Percentiles rank a stretch among this genome's conserved stretches.
These are phyloP conservation scores for Phaeosphaeriaceae sp. DNA, from an alignment of 2,329 filamentous ascomycete species.

Conservation along the genomic window DNA sequence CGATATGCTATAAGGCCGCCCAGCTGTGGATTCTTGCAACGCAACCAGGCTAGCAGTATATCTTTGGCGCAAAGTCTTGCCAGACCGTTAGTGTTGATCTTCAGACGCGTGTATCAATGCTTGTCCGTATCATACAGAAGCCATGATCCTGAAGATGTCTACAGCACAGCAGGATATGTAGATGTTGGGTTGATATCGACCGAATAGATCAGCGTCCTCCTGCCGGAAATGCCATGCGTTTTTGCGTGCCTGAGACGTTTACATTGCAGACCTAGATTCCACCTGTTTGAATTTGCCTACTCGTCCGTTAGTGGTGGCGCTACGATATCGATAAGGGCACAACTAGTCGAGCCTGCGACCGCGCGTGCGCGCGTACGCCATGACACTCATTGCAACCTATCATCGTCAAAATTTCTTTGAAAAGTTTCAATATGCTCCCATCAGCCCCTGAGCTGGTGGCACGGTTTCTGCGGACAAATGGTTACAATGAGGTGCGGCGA, in stretches of 20 bases:
- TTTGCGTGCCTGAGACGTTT: neutral
- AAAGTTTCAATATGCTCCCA: conserved; percentile 37
- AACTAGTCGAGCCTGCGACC: neutral
- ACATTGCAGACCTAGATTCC: neutral
- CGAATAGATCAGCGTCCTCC: neutral
- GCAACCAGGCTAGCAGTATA: conserved; percentile 29
- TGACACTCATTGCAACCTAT: neutral
- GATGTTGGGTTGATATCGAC: neutral
- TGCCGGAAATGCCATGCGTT: neutral
- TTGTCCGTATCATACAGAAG: neutral
- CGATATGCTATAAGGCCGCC: conserved; percentile 48
- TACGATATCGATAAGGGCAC: neutral
- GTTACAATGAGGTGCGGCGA: conserved; percentile 48
- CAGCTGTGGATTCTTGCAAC: conserved; percentile 30
- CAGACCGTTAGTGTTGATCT: neutral
- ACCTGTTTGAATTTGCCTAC: neutral
- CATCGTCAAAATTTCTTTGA: neutral
- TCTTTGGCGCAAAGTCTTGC: conserved; percentile 10
- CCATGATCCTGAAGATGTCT: neutral
- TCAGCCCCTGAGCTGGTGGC: conserved; percentile 54
- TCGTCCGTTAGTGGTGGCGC: neutral
- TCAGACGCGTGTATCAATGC: neutral
- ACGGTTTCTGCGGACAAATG: conserved; percentile 50
- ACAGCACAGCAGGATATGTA: neutral
- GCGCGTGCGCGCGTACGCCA: neutral